Percentiles rank a stretch among this genome's conserved stretches.
Evolutionary conservation across 768 basidiomycete genomes (phyloP).

Genomic region (Butyriboletus loyo): DNA sequence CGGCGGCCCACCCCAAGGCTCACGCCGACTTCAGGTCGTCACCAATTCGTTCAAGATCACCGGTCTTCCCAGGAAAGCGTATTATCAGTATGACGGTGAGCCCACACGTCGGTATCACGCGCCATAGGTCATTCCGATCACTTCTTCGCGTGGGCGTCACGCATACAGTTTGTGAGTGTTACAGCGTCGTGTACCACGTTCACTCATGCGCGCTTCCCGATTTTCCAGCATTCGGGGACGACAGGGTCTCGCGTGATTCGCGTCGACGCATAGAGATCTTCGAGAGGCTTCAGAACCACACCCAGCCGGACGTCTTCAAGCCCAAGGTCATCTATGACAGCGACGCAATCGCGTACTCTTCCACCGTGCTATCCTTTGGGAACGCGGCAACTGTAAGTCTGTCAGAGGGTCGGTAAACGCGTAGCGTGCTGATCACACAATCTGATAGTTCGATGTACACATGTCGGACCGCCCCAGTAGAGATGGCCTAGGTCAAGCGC

Average conservation of each 20-base stretch:
- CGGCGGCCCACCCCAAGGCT: constrained; percentile 13
- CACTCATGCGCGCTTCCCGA: background rate
- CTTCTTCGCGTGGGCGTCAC: constrained; percentile 2
- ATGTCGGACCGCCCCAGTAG: constrained; percentile 28
- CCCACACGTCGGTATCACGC: constrained; percentile 1
- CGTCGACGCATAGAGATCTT: constrained; percentile 31
- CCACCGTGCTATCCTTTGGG: constrained; percentile 30
- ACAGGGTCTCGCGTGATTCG: background rate
- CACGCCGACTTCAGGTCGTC: constrained; percentile 21
- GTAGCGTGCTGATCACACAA: background rate
- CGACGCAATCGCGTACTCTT: constrained; percentile 40
- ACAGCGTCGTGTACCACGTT: background rate
- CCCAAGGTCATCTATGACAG: constrained; percentile 49
- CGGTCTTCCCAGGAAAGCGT: constrained; percentile 22
- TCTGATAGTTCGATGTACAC: constrained; percentile 35
- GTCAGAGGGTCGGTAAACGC: background rate
- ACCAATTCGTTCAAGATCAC: constrained; percentile 36
- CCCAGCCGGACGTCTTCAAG: constrained; percentile 35
- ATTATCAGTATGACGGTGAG: constrained; percentile 35
- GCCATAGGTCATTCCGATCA: constrained; percentile 2
- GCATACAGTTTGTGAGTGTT: constrained; percentile 27
- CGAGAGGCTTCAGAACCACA: constrained; percentile 37
- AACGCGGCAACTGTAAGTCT: constrained; percentile 30
- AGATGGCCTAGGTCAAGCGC: constrained; percentile 8
- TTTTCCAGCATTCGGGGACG: constrained; percentile 18